Percentiles rank a stretch among this genome's conserved stretches.
Evolutionary conservation across 2,329 filamentous ascomycete species (phyloP).

Genomic region (Teratosphaeria nubilosa): DNA sequence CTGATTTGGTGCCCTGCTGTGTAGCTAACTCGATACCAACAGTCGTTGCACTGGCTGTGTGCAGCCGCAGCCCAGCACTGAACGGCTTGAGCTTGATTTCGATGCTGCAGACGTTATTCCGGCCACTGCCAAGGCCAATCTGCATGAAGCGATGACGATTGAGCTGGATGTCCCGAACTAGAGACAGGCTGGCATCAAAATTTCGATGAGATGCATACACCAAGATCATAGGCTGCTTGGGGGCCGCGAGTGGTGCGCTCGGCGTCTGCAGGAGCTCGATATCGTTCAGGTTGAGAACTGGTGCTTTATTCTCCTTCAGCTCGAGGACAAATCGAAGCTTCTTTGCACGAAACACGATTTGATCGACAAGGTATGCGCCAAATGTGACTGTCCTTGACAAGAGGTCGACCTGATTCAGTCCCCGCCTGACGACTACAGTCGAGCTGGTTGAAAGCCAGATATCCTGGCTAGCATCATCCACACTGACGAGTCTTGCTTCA

Average conservation of each 20-base stretch:
- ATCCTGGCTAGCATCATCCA: constrained; percentile 52
- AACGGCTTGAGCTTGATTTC: constrained; percentile 46
- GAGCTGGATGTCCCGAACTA: constrained; percentile 64
- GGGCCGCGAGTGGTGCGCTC: not conserved
- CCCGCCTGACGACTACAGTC: constrained; percentile 43
- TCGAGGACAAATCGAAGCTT: constrained; percentile 60
- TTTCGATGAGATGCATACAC: constrained; percentile 62
- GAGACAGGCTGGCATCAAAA: constrained; percentile 56
- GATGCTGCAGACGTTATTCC: constrained; percentile 52
- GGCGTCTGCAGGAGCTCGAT: constrained; percentile 7
- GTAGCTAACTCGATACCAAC: constrained; percentile 6
- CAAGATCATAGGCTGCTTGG: constrained; percentile 42
- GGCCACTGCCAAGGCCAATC: constrained; percentile 60
- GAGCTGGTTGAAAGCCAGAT: constrained; percentile 50
- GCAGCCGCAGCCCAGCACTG: constrained; percentile 50
- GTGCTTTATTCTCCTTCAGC: constrained; percentile 41
- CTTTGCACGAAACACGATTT: constrained; percentile 53
- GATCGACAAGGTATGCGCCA: constrained; percentile 66
- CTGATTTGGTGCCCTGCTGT: constrained; percentile 4
- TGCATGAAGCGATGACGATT: constrained; percentile 71
- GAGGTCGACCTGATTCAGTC: constrained; percentile 43
- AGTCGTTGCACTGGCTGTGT: constrained; percentile 39
- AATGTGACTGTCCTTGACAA: constrained; percentile 50
- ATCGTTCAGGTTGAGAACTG: constrained; percentile 38
- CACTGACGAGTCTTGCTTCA: constrained; percentile 52